phyloP scores from a whole-genome alignment of 768 basidiomycete species.

The Infundibulicybe gibba region DNA sequence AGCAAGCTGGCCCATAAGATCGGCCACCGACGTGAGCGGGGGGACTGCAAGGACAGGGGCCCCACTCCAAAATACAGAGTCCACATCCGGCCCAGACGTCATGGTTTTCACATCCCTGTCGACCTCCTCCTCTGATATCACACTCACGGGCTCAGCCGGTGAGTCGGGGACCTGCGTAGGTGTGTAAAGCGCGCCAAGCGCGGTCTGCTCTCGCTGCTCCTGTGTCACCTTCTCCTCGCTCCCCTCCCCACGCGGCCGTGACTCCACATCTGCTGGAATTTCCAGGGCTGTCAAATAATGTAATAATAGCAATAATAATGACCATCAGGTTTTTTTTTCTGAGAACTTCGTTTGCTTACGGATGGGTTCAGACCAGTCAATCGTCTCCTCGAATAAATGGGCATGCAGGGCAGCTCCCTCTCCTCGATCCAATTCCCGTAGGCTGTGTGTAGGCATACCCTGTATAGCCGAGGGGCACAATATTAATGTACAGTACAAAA shows the following conservation, averaged over 20 bases:
- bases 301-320: conserved; percentile 17
- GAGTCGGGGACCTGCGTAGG: conserved; percentile 73
- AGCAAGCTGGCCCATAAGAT: conserved; percentile 64
- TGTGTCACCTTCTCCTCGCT: conserved; percentile 70
- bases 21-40: conserved; percentile 53
- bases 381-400: conserved; percentile 78
- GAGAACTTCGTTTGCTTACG: conserved; percentile 50
- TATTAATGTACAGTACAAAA: conserved; percentile 24
- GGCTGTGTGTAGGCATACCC: conserved; percentile 72
- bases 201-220: conserved; percentile 76
- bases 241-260: conserved; percentile 52
- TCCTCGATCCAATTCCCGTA: conserved; percentile 84
- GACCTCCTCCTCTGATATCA: conserved; percentile 65
- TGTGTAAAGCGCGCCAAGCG: conserved; percentile 74
- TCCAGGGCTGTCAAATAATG: conserved; percentile 49
- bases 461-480: conserved; percentile 38
- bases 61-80: conserved; percentile 62
- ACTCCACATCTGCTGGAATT: conserved; percentile 54
- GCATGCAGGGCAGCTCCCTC: conserved; percentile 85
- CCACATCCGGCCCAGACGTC: conserved; percentile 67
- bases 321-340: conserved; percentile 10
- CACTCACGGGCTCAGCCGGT: conserved; percentile 62
- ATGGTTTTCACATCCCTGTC: conserved; percentile 61
- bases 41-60: conserved; percentile 25
- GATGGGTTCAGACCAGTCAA: conserved; percentile 83